Evolutionary conservation across 2,329 filamentous ascomycete species (phyloP).

Genomic region (Diaporthe humulicola): DNA sequence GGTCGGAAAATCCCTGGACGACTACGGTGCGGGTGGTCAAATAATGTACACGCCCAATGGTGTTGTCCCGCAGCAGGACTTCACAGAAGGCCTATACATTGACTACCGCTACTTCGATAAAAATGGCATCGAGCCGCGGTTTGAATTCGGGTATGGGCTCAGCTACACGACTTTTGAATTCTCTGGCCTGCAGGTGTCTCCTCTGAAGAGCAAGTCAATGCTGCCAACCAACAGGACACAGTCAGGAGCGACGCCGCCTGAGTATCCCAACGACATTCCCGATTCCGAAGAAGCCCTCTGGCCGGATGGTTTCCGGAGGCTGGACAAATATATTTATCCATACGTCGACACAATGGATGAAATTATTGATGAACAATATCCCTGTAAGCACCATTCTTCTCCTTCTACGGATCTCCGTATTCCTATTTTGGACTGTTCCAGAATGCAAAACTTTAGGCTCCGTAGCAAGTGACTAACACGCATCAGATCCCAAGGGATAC

Average conservation of each 20-base stretch:
- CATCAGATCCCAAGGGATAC: slow-evolving; percentile 71
- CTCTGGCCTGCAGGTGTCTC: slow-evolving; percentile 62
- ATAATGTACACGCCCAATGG: slow-evolving; percentile 79
- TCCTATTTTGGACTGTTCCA: no score
- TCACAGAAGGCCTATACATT: slow-evolving; percentile 84
- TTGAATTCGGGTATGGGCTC: slow-evolving; percentile 88
- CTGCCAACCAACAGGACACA: slow-evolving; percentile 53
- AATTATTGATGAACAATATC: slow-evolving; percentile 54
- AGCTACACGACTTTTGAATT: slow-evolving; percentile 83
- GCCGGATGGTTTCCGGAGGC: slow-evolving; percentile 69
- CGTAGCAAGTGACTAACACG: no score
- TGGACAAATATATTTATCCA: slow-evolving; percentile 81
- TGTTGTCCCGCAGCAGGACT: slow-evolving; percentile 81
- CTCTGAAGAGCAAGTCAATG: slow-evolving; percentile 60
- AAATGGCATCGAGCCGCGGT: slow-evolving; percentile 79
- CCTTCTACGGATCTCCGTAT: no score
- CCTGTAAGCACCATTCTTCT: no score
- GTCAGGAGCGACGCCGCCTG: slow-evolving; percentile 63
- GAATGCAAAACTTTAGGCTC: no score
- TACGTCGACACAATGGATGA: slow-evolving; percentile 70
- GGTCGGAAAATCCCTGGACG: slow-evolving; percentile 78
- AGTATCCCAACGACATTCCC: slow-evolving; percentile 68
- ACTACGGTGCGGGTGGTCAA: slow-evolving; percentile 81
- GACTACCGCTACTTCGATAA: slow-evolving; percentile 94
- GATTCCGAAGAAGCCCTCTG: slow-evolving; percentile 69